Conservation (phyloP, 2,329 filamentous ascomycete species). For the Penicillium sclerotiorum region DNA sequence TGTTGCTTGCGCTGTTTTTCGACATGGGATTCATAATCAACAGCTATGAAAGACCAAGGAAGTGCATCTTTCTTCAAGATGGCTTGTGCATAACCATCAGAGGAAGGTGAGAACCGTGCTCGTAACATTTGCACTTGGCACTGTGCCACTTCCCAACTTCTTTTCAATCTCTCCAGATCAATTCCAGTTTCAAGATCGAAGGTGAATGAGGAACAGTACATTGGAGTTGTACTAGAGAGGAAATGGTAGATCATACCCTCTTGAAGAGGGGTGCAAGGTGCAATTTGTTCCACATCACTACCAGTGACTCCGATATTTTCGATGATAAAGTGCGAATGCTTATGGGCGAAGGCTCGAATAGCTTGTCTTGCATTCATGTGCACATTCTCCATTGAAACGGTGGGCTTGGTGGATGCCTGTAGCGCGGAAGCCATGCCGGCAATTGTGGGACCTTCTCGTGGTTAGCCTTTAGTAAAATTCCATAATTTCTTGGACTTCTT, state of each 20-base stretch:
- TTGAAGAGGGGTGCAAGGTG: conserved; percentile 82
- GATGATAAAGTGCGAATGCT: conserved; percentile 58
- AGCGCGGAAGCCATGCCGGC: conserved; percentile 41
- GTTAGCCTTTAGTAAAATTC: not conserved
- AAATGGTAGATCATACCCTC: conserved; percentile 80
- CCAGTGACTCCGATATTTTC: conserved; percentile 55
- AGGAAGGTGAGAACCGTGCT: conserved; percentile 71
- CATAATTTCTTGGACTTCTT: conserved; percentile 14
- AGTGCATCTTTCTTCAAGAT: conserved; percentile 53
- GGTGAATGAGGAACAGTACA: conserved; percentile 78
- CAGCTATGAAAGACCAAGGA: conserved; percentile 48
- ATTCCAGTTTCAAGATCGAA: conserved; percentile 56
- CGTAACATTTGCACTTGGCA: conserved; percentile 65
- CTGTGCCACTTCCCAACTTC: conserved; percentile 62
- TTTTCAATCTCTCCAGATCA: conserved; percentile 52
- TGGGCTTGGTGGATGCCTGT: conserved; percentile 4
- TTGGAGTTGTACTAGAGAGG: conserved; percentile 56
- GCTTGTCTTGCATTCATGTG: conserved; percentile 59
- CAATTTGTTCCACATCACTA: conserved; percentile 68
- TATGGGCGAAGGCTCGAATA: conserved; percentile 66
- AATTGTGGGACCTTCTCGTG: conserved; percentile 42
- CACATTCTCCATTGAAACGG: conserved; percentile 17
- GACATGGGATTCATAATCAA: conserved; percentile 33
- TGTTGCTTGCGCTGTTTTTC: conserved; percentile 38
- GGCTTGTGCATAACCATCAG: conserved; percentile 76